Percentiles rank a stretch among this genome's conserved stretches.
Conservation (phyloP, 345 rosid species). For the Citrus mangshanensis region DNA sequence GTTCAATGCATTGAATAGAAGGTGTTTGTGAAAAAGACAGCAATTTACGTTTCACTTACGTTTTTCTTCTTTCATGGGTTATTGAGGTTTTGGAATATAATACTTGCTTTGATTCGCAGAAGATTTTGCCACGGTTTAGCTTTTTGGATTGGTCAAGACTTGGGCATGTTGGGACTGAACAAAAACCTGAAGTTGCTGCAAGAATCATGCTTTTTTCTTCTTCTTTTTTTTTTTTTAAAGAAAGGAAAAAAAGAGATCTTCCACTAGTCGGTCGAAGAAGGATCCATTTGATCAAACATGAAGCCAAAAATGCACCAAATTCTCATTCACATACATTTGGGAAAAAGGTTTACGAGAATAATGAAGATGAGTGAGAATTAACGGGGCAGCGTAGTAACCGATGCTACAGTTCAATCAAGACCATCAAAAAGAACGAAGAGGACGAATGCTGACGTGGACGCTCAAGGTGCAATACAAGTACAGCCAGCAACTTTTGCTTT, state of each 20-base stretch:
- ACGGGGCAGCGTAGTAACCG: neutral
- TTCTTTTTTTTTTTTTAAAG: no score
- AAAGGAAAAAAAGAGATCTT: no score
- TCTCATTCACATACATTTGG: neutral
- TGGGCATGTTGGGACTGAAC: constrained; percentile 17
- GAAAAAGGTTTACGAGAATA: neutral
- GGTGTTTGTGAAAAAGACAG: constrained; percentile 32
- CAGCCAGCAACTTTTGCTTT: neutral
- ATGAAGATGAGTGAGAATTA: neutral
- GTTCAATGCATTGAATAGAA: constrained; percentile 7
- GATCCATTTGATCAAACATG: neutral
- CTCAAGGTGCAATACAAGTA: neutral
- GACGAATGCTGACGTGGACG: neutral
- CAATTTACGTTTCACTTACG: constrained; percentile 19
- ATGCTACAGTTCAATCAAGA: neutral
- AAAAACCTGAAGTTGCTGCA: constrained; percentile 12
- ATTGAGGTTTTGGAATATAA: neutral
- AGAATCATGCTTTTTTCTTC: constrained; percentile 19
- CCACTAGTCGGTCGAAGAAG: neutral
- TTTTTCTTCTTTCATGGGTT: constrained; percentile 9
- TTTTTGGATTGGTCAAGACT: neutral
- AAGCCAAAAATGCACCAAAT: neutral
- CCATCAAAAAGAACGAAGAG: neutral
- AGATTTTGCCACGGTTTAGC: neutral
- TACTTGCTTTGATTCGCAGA: neutral